Evolutionary conservation across 2,329 filamentous ascomycete species (phyloP).

Genomic region (Colletotrichum sp.): DNA sequence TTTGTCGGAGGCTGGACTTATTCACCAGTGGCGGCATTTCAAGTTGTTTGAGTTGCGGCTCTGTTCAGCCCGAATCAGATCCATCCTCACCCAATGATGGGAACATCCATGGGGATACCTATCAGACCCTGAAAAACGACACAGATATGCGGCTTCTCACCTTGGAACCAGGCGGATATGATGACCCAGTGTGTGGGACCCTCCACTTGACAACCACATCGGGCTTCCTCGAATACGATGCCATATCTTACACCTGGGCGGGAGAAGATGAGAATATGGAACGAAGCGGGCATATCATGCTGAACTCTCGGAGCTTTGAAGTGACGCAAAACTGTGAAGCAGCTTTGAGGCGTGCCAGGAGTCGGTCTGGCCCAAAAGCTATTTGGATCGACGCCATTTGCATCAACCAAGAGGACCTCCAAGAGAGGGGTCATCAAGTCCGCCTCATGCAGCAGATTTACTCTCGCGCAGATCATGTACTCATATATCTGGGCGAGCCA

Average conservation of each 20-base stretch:
- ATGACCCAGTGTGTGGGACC: background rate
- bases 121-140: background rate
- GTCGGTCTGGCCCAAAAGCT: background rate
- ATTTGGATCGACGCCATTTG: conserved; percentile 26
- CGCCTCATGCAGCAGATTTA: conserved; percentile 22
- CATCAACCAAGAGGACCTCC: conserved; percentile 22
- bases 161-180: background rate
- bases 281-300: background rate
- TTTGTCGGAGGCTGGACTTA: background rate
- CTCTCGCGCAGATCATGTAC: background rate
- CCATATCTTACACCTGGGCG: conserved; percentile 43
- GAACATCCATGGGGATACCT: background rate
- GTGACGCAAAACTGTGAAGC: background rate
- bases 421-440: conserved; percentile 22
- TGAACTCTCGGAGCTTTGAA: background rate
- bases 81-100: rapidly evolving
- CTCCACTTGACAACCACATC: background rate
- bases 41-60: background rate
- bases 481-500: conserved; percentile 23
- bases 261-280: conserved; percentile 8
- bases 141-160: background rate
- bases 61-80: background rate
- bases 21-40: background rate
- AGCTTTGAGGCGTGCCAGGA: background rate
- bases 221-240: conserved; percentile 27